Conservation (phyloP, 2,329 filamentous ascomycete genomes). For the Apiospora pterosperma region DNA sequence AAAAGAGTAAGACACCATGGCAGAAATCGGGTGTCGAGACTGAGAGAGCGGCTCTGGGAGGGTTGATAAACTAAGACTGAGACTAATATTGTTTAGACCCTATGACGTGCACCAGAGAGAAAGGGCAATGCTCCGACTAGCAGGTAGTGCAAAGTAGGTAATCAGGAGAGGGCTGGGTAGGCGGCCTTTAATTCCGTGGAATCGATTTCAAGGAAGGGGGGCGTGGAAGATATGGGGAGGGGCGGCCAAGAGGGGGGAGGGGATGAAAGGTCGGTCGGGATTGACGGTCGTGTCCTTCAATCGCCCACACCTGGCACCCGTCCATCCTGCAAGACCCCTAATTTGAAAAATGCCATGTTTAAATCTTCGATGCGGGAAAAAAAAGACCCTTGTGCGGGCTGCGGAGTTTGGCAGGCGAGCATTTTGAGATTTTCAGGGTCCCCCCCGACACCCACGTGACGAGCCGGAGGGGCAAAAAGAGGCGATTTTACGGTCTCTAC, state of each 20-base stretch:
- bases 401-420: too few species aligned
- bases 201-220: not conserved
- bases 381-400: slow-evolving; percentile 3
- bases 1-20: not conserved
- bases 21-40: not conserved
- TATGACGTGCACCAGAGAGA: not conserved
- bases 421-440: slow-evolving; percentile 3
- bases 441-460: not conserved
- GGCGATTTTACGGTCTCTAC: not conserved
- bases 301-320: not conserved
- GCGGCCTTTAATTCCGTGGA: not conserved
- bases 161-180: not conserved
- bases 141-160: not conserved
- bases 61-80: not conserved
- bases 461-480: not conserved
- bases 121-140: not conserved
- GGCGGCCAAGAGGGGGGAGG: not conserved
- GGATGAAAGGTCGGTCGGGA: not conserved
- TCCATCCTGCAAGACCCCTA: not conserved
- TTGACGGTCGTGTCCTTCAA: not conserved
- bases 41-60: not conserved
- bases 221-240: not conserved
- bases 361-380: not conserved
- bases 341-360: not conserved
- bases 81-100: not conserved